Base-by-base conservation (phyloP, 768 basidiomycete species). In the Thelephora ganbajun region DNA sequence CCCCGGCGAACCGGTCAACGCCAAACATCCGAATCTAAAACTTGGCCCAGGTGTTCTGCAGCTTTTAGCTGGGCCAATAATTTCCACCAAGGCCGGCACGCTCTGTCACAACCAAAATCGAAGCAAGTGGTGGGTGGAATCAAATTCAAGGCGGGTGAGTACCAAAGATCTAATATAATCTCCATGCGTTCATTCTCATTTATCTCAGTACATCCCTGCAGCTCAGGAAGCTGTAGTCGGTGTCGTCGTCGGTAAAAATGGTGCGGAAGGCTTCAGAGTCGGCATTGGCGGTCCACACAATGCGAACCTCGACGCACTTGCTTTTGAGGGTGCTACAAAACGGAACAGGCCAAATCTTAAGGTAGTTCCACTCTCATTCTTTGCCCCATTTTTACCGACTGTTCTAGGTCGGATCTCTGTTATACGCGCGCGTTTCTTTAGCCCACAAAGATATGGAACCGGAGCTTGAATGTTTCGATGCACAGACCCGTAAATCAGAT, bases 371-470 rank as follows among this genome's bases (percentile, higher is more conserved):
- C 1, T 52, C 13, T 35, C 39, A 7, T 14, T 44, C 23, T 26
- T 44, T 13, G 49, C 20, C 18, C 12, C 19, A 30, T 35, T 22
- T n/a, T 14, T 14, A 14, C 30, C 46, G 54, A 7, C 49, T 49
- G 50, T 19, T 41, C 18, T 43, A 97, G 94, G 80, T 97, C 42
- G 94, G 94, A 23, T 77, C 83, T 3, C 65, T 97, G 30, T 75
- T 99, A 1, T 98, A 94, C 61, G 91, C 91, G 0, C 78, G 93
- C 20, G 82, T 99, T 26, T 91, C 91, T 12, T 68, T 94, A 18
- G 92, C 96, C 5, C 90, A 93, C 58, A 87, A 91, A 57, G 93
- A 98, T 61, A 93, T 97, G 87, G 96, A 99, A 47, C 93, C 96
- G 1, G 96, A 99, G 59, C 68, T 99, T 7, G 91, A 96, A 59